Base-by-base conservation (phyloP, 306 rosid species). In the Trifolium repens region DNA sequence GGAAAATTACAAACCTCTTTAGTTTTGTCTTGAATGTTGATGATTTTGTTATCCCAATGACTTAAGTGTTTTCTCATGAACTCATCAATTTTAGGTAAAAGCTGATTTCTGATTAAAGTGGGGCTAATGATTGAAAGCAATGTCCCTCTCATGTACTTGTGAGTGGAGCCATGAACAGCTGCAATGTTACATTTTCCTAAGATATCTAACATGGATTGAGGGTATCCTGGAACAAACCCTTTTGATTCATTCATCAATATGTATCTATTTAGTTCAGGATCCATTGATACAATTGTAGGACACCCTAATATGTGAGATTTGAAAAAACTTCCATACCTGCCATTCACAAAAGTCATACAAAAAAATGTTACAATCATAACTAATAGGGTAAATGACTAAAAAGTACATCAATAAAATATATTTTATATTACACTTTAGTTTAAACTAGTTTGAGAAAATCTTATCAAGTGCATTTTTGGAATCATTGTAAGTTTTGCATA, bases 151-250 rank as follows among this genome's bases (percentile, higher is more conserved):
- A 92, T 86, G 87, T 90, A 84, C 89, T 89, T 96, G 81, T 96
- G 99, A 14, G 97, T 84, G 89, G 92, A 83, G 89, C 99, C 98
- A 84, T 96, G 92, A 72, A 92, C 97, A 78, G 99, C 99, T 67
- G 99, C 99, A 76, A 96, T 96, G 78, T 96, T 96, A 78, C 97
- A 84, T 83, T 85, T 89, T 16, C 99, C 99, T 50, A 96, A 77
- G 50, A 96, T 89, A 68, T 96, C 99, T 40, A 96, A 85, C 99
- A 96, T 96, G 75, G 99, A 96, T 54, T 89, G 96, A 13, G 99
- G 99, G 84, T 96, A 96, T 11, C 99, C 99, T 39, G 99, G 99
- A 81, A 96, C 96, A 54, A 96, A 89, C 53, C 99, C 99, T 81
- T 90, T 92, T 37, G 97, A 77, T 82, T 96, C 98, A 82, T 92